Evolutionary conservation across 495 filamentous ascomycete species (phyloP).

Genomic region (Umbilicaria muhlenbergii): DNA sequence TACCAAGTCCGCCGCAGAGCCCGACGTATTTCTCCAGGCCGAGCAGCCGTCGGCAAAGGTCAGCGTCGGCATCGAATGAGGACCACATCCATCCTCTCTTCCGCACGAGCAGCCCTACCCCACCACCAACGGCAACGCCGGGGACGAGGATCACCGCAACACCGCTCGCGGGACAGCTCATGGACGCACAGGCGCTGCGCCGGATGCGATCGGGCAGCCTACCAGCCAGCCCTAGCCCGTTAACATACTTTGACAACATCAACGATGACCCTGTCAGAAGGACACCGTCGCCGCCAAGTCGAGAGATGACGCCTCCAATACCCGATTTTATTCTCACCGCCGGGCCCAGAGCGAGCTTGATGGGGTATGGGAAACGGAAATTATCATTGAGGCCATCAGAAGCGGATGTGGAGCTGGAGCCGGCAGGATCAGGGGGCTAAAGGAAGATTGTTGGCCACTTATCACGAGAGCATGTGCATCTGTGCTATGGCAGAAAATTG

Average conservation of each 20-base stretch:
- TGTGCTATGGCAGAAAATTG: no score
- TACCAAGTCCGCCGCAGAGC: constrained; percentile 10
- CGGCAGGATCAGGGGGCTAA: no score
- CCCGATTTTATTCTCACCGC: background rate
- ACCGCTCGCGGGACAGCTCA: constrained; percentile 50
- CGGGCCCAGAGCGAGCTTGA: constrained; percentile 8
- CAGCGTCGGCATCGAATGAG: constrained; percentile 29
- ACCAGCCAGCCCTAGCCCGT: constrained; percentile 34
- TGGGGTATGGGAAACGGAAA: constrained; percentile 19
- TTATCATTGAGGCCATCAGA: constrained; percentile 17
- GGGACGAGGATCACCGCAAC: constrained; percentile 58
- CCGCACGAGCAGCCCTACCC: constrained; percentile 54
- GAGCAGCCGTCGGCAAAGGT: background rate
- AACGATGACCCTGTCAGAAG: constrained; percentile 1
- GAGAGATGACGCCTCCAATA: background rate
- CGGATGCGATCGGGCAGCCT: constrained; percentile 54
- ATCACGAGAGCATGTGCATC: no score
- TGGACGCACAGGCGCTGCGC: constrained; percentile 41
- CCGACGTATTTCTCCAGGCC: constrained; percentile 10
- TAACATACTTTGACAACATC: constrained; percentile 32
- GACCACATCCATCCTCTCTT: constrained; percentile 78
- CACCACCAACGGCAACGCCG: constrained; percentile 48
- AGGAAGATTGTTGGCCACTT: no score
- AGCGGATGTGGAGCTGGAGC: no score
- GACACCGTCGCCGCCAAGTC: background rate